Conservation (phyloP, 148 eudicot species). For the Agrostemma githago region DNA sequence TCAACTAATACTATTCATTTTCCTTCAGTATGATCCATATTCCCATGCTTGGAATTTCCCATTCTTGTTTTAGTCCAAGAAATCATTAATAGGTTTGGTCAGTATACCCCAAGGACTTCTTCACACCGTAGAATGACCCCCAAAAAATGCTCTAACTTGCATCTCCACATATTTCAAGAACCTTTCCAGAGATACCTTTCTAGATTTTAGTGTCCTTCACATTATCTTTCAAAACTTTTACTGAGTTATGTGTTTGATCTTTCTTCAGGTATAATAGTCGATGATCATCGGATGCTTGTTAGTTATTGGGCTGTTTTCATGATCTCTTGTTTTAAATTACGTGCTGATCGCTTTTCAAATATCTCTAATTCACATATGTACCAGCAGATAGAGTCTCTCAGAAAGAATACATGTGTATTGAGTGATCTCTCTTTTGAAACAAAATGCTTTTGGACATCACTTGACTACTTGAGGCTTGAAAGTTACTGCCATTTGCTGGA, state of each 20-base stretch:
- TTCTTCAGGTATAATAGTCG: constrained; percentile 70
- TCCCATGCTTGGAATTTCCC: neutral
- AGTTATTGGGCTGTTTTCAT: constrained; percentile 79
- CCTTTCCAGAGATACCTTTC: neutral
- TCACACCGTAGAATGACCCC: neutral
- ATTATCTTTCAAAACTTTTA: constrained; percentile 9
- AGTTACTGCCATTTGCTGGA: constrained; percentile 97
- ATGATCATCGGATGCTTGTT: constrained; percentile 76
- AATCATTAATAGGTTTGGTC: neutral
- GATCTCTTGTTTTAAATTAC: constrained; percentile 82
- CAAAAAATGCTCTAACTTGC: neutral
- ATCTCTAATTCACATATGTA: constrained; percentile 68
- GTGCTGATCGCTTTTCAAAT: constrained; percentile 65
- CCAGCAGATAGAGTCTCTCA: constrained; percentile 74
- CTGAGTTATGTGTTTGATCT: neutral
- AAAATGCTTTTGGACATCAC: constrained; percentile 92
- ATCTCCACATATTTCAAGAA: neutral
- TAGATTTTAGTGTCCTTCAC: constrained; percentile 12
- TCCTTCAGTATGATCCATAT: neutral
- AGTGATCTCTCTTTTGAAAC: constrained; percentile 95
- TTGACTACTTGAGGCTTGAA: constrained; percentile 87
- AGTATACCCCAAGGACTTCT: neutral
- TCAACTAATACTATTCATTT: neutral
- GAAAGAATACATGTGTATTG: constrained; percentile 82
- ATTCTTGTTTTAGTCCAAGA: neutral